Evolutionary conservation across 2,329 filamentous ascomycete species (phyloP).

Genomic region (Diplodia seriata): DNA sequence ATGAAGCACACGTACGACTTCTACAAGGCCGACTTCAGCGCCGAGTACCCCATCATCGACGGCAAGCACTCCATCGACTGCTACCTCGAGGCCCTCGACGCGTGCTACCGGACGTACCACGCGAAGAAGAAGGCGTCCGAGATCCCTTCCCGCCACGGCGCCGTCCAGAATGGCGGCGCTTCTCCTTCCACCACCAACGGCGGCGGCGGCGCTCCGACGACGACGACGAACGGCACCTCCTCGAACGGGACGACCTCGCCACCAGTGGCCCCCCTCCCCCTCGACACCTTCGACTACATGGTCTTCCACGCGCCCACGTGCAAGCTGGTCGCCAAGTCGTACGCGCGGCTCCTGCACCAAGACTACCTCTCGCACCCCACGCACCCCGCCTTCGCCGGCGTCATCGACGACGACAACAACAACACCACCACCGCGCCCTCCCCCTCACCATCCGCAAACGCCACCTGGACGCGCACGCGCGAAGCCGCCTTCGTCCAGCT

Average conservation of each 20-base stretch:
- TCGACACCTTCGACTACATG: slow-evolving; percentile 63
- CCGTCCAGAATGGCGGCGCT: too few species aligned
- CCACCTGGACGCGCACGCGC: too few species aligned
- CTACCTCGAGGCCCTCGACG: slow-evolving; percentile 61
- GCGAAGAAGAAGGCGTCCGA: slow-evolving; percentile 48
- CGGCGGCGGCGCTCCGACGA: too few species aligned
- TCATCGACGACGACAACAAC: background rate
- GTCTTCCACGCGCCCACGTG: slow-evolving; percentile 62
- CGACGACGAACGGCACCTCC: too few species aligned
- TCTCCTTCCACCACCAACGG: too few species aligned
- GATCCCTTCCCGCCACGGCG: too few species aligned
- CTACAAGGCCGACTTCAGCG: slow-evolving; percentile 62
- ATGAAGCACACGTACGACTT: slow-evolving; percentile 62
- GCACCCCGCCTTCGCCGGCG: slow-evolving; percentile 52
- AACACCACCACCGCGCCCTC: too few species aligned
- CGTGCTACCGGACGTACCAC: slow-evolving; percentile 62
- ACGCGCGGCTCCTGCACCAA: slow-evolving; percentile 61
- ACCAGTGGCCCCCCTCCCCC: slow-evolving; percentile 42
- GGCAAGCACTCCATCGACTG: slow-evolving; percentile 61
- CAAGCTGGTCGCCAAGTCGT: slow-evolving; percentile 63
- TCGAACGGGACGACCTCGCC: slow-evolving; percentile 31
- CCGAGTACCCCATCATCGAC: slow-evolving; percentile 61
- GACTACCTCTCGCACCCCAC: slow-evolving; percentile 57
- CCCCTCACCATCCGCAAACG: too few species aligned
- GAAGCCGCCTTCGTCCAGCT: too few species aligned